Conservation (phyloP, 305 asterid species). For the Solanum hybrid region DNA sequence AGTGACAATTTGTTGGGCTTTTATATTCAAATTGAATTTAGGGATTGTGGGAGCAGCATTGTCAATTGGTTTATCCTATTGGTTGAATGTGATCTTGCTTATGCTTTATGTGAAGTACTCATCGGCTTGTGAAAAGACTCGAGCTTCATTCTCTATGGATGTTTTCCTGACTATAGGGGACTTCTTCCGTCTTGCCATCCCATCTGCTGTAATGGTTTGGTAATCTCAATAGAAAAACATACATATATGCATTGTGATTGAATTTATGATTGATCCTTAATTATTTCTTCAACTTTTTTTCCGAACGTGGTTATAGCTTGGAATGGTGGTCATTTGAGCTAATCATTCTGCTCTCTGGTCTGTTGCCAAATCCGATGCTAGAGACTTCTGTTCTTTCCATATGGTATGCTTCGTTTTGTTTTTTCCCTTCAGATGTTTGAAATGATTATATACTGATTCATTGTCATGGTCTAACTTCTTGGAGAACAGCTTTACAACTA, state of each 20-base stretch:
- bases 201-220: constrained; percentile 64
- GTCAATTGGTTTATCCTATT: constrained; percentile 40
- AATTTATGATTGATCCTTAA: not conserved
- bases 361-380: constrained; percentile 46
- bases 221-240: constrained; percentile 6
- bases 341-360: constrained; percentile 40
- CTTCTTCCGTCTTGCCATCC: constrained; percentile 46
- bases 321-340: constrained; percentile 59
- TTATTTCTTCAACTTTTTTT: not conserved
- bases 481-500: constrained; percentile 29
- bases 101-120: constrained; percentile 39
- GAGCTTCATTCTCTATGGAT: constrained; percentile 16
- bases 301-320: not conserved
- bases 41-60: constrained; percentile 55
- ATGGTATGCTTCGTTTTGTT: constrained; percentile 21
- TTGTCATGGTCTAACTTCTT: not conserved
- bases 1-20: constrained; percentile 39
- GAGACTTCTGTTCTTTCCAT: constrained; percentile 46
- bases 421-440: not conserved
- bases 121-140: constrained; percentile 34
- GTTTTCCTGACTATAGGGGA: constrained; percentile 30
- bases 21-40: constrained; percentile 21
- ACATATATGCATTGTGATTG: not conserved
- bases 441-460: not conserved
- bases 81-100: constrained; percentile 43